These are phyloP conservation scores for Trichocladium uniseriatum DNA, from an alignment of 495 filamentous ascomycete species.

Conservation along the genomic window DNA sequence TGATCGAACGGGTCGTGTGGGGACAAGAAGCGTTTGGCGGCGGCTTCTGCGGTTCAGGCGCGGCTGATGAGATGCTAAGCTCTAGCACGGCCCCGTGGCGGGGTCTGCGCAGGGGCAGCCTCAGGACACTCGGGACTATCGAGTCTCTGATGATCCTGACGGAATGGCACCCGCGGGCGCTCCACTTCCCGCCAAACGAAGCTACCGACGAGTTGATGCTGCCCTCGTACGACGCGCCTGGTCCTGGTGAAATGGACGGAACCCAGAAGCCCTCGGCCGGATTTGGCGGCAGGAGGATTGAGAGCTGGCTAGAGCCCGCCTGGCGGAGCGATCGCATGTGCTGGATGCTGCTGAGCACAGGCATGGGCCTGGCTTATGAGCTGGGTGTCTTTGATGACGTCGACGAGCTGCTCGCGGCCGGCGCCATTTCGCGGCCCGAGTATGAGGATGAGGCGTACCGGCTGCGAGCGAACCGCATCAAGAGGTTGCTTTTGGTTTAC, in stretches of 20 bases:
- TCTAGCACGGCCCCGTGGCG: constrained; percentile 52
- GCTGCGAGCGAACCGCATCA: constrained; percentile 69
- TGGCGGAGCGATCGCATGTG: constrained; percentile 96
- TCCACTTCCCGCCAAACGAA: constrained; percentile 91
- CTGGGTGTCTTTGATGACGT: constrained; percentile 89
- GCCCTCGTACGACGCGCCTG: constrained; percentile 37
- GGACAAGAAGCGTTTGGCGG: constrained; percentile 91
- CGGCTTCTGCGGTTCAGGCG: constrained; percentile 69
- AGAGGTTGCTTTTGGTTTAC: constrained; percentile 78
- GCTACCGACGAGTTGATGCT: constrained; percentile 52
- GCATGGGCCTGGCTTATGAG: constrained; percentile 82
- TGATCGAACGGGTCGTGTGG: constrained; percentile 91
- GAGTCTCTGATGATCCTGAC: constrained; percentile 89
- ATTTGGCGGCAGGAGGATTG: constrained; percentile 63
- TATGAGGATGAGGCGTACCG: constrained; percentile 65
- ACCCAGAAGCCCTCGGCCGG: constrained; percentile 36
- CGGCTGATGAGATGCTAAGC: constrained; percentile 51
- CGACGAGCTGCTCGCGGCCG: constrained; percentile 46
- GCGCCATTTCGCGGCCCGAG: constrained; percentile 48
- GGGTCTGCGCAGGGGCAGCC: constrained; percentile 57
- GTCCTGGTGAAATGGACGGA: constrained; percentile 40
- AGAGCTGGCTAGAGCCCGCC: constrained; percentile 93
- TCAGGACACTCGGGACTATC: constrained; percentile 85
- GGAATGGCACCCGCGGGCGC: constrained; percentile 90
- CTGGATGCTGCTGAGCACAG: constrained; percentile 93